Percentiles rank a stretch among this genome's conserved stretches.
Evolutionary conservation across 163 green algal genomes (phyloP).

Genomic region (Prototheca wickerhamii): DNA sequence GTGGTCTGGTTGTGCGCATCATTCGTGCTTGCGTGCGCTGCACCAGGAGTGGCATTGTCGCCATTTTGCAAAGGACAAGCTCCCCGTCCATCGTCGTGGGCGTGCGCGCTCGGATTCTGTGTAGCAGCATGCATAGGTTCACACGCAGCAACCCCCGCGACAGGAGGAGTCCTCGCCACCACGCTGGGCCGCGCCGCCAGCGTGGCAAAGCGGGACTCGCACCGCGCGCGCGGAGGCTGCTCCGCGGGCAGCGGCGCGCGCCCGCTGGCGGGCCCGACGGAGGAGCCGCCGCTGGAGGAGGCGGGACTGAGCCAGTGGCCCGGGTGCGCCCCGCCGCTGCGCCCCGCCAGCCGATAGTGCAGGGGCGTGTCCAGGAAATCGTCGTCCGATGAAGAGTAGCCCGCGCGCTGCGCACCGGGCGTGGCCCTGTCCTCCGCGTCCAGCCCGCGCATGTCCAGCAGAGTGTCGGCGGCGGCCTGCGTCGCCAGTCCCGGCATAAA

Average conservation of each 20-base stretch:
- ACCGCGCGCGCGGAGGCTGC: neutral
- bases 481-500: too few species aligned
- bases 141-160: too few species aligned
- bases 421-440: too few species aligned
- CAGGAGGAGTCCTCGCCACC: too few species aligned
- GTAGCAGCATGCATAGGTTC: neutral
- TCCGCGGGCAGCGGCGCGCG: neutral
- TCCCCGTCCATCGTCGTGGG: too few species aligned
- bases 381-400: neutral
- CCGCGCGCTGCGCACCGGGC: too few species aligned
- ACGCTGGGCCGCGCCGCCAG: too few species aligned
- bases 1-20: neutral
- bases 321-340: neutral
- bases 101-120: too few species aligned
- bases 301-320: neutral
- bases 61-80: too few species aligned
- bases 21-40: neutral
- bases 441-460: too few species aligned
- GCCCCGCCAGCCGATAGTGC: neutral
- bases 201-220: neutral
- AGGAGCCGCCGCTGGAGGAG: neutral
- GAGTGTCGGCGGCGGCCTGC: too few species aligned
- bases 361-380: neutral
- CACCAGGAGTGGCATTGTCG: too few species aligned
- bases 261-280: neutral